Evolutionary conservation across 2,329 filamentous ascomycete species (phyloP), one percentile per base, ranked within the genome.

Genomic region (Paraphaeosphaeria minitans): DNA sequence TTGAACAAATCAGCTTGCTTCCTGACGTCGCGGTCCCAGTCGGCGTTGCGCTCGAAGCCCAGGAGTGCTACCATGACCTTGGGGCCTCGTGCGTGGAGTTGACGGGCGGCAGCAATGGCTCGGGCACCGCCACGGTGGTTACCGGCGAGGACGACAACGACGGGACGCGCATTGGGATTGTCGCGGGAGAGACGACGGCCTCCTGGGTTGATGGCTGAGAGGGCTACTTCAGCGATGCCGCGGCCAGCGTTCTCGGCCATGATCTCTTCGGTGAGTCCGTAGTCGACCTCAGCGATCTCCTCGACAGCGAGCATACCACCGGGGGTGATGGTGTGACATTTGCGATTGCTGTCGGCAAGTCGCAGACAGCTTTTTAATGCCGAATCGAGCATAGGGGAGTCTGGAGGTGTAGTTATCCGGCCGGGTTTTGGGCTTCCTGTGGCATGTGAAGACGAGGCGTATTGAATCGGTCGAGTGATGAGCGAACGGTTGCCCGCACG

Each of bases 301-400:
- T 98, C 95, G 1, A 98, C 85, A 62, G 95, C 94, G 29, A 96
- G 85, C 86, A 97, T 95, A 71, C 96, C 92, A 41, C 95, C 81
- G 6, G 94, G 86, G 46, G 83, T 84, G 50, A 88, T 80, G 7
- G 83, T 83, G 33, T 85, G 83, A 61, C 86, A 88, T 56, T 79
- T 79, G 53, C 82, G 78, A 60, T 84, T 83, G 33, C 80, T 84
- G 1, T 80, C 78, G n/a, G 79, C 74, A n/a, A 88, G 75, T 21
- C 81, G 80, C 53, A 89, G 80, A 47, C 66, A 77, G 39, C 68
- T 67, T 14, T 60, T 65, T 1, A 68, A 51, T n/a, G 63, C 61
- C 6, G 69, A 65, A 24, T 75, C 73, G 13, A 66, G 53, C 27
- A 71, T 66, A 3, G 74, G 75, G 3, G 77, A 79, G 16, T 76